A percentile compares a stretch with the other conserved stretches of the same genome.
These are phyloP conservation scores for Aureobasidium sp. DNA, from an alignment of 2,329 filamentous ascomycete species.

Conservation along the genomic window DNA sequence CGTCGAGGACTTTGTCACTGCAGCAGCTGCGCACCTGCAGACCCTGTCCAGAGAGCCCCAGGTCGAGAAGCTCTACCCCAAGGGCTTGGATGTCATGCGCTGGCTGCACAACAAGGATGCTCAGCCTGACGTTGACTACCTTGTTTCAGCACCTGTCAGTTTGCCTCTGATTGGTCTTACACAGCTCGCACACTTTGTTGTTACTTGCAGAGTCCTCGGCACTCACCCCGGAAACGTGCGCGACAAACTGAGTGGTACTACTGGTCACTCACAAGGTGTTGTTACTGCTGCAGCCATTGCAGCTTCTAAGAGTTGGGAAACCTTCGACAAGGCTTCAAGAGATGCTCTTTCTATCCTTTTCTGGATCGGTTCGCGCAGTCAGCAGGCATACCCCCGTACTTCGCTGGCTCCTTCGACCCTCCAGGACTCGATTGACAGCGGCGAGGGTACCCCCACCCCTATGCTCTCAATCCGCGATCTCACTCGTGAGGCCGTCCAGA, in stretches of 20 bases:
- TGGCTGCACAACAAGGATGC: conserved; percentile 87
- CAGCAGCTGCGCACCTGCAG: conserved; percentile 81
- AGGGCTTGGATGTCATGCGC: conserved; percentile 89
- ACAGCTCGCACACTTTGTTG: conserved; percentile 90
- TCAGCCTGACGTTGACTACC: conserved; percentile 88
- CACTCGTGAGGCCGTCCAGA: conserved; percentile 78
- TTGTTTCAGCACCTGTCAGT: conserved; percentile 91
- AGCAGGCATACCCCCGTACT: conserved; percentile 93
- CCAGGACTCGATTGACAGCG: conserved; percentile 87
- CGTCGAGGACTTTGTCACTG: conserved; percentile 73
- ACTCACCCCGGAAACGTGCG: conserved; percentile 83
- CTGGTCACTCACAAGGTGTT: conserved; percentile 93
- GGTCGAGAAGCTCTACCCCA: conserved; percentile 91
- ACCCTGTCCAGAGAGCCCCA: conserved; percentile 72
- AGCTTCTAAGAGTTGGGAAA: conserved; percentile 86
- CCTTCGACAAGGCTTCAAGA: conserved; percentile 71
- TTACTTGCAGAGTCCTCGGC: conserved; percentile 86
- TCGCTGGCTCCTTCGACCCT: conserved; percentile 86
- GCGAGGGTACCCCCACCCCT: conserved; percentile 90
- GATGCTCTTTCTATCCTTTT: conserved; percentile 88
- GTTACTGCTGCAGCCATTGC: conserved; percentile 89
- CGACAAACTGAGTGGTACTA: conserved; percentile 77
- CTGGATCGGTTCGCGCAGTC: conserved; percentile 95
- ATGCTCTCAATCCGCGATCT: conserved; percentile 98
- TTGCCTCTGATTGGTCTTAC: conserved; percentile 93